Percentiles rank a stretch among this genome's conserved stretches.
These are phyloP conservation scores for Ophiostoma sp. DNA, from an alignment of 2,329 filamentous ascomycete species.

Conservation along the genomic window DNA sequence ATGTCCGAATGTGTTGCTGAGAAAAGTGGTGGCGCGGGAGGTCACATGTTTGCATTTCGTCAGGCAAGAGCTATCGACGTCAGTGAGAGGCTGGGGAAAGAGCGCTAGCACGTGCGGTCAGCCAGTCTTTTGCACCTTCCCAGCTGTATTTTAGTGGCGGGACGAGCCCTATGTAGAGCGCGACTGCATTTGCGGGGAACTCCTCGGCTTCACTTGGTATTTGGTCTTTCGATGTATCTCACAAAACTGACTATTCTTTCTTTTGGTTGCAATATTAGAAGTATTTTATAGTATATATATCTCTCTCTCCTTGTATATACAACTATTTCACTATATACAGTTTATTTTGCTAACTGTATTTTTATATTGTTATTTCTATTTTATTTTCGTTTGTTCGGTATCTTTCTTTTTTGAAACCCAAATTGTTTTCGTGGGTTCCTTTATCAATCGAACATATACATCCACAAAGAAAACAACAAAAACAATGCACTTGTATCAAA, in stretches of 20 bases:
- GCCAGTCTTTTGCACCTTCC: neutral
- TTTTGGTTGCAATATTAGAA: too few relatives aligned
- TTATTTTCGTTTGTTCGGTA: neutral
- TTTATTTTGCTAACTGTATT: too few relatives aligned
- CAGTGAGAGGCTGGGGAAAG: conserved; percentile 15
- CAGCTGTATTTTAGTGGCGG: conserved; percentile 16
- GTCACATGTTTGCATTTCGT: conserved; percentile 20
- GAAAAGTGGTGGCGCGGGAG: neutral
- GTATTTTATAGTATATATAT: too few relatives aligned
- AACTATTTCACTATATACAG: too few relatives aligned
- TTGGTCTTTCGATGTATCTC: too few relatives aligned
- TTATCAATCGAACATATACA: too few relatives aligned
- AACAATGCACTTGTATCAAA: too few relatives aligned
- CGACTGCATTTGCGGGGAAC: conserved; percentile 17
- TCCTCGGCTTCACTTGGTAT: too few relatives aligned
- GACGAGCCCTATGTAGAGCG: conserved; percentile 12
- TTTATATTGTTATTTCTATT: neutral
- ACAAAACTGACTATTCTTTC: neutral
- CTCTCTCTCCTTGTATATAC: too few relatives aligned
- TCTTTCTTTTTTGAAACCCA: neutral
- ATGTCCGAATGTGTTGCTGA: neutral
- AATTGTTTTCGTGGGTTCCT: neutral
- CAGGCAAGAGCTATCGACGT: conserved; percentile 17
- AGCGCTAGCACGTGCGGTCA: conserved; percentile 18
- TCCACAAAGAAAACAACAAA: too few relatives aligned